These are phyloP conservation scores for Diaporthe ilicicola DNA, from an alignment of 2,329 filamentous ascomycete species.

Conservation along the genomic window DNA sequence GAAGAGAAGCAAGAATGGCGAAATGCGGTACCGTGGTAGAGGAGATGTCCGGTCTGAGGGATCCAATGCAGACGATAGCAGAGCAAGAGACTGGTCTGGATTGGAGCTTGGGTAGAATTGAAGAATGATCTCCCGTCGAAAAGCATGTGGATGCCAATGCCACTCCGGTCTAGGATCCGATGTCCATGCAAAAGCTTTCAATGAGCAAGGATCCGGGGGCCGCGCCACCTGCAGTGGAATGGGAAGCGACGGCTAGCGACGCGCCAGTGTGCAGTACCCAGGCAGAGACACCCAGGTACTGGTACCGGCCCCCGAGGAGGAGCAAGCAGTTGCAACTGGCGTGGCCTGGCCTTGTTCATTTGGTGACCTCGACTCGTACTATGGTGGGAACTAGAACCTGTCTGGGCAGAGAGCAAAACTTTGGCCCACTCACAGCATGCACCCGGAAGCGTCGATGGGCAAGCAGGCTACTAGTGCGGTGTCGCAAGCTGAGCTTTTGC, in stretches of 20 bases:
- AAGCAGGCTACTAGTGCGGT: neutral
- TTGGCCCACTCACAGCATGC: constrained; percentile 11
- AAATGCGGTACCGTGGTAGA: constrained; percentile 1
- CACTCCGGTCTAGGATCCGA: constrained; percentile 22
- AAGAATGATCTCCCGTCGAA: constrained; percentile 23
- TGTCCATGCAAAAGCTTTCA: constrained; percentile 25
- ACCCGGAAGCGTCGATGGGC: neutral
- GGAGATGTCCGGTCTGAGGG: neutral
- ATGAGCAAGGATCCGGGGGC: constrained; percentile 21
- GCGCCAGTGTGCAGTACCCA: neutral
- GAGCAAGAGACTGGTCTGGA: neutral
- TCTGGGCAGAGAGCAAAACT: neutral
- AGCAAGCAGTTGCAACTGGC: neutral
- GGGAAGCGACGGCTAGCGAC: neutral
- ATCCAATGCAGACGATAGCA: constrained; percentile 10
- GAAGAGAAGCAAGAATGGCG: constrained; percentile 12
- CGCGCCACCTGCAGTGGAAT: constrained; percentile 4
- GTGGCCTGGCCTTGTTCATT: neutral
- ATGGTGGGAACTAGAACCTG: constrained; percentile 3
- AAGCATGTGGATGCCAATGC: constrained; percentile 27
- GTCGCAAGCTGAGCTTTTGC: neutral
- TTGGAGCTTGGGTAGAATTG: neutral
- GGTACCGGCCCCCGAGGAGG: neutral
- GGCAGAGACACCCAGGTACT: neutral
- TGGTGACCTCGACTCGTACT: constrained; percentile 7